Evolutionary conservation across 2,329 filamentous ascomycete genomes (phyloP), one percentile per base, ranked within the genome.

Genomic region (Trichoderma sp.): DNA sequence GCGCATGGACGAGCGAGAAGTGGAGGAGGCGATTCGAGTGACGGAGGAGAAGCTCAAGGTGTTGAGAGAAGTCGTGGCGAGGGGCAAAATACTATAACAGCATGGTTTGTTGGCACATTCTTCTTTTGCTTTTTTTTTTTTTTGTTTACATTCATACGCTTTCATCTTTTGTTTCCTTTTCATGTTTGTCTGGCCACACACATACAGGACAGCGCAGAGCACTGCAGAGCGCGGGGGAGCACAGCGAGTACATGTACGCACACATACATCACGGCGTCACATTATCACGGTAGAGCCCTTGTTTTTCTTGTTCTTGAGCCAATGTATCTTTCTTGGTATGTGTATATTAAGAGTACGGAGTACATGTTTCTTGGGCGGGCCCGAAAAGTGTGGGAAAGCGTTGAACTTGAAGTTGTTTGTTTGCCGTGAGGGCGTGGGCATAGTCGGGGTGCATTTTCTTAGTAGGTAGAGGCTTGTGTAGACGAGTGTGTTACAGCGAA

Each of bases 21-120:
- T 96, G 66, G 85, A 88, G 68, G 87, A 96, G 79, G 91, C 92
- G 21, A 94, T 97, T 67, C 82, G 85, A 62, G 86, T 96, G 34
- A 97, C 94, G 3, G 92, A 97, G 74, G 90, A 97, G 79, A 90
- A 91, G 72, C 79, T 99, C 39, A 83, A 85, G 63, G 85, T 90
- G 48, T 78, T 99, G 68, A 93, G 93, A 76, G 83, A 85, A 48
- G 90, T 92, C 34, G 84, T 85, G 68, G 83, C 82, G 73, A 87
- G 83, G 74, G 84, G 64, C 45, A 74, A 84, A 63, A 41, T 81
- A 55, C 30, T 64, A 19, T 62, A 62, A 45, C 59, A 15, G 10
- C 19, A 28, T 24, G 26, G 43, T 24, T 45, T 30, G 15, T 34
- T 30, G 6, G 5, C 21, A 24, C 21, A 24, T 34, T 34, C 9